Base-by-base conservation (phyloP, 1,139 yeast genomes). In the Pneumocystis jirovecii region DNA sequence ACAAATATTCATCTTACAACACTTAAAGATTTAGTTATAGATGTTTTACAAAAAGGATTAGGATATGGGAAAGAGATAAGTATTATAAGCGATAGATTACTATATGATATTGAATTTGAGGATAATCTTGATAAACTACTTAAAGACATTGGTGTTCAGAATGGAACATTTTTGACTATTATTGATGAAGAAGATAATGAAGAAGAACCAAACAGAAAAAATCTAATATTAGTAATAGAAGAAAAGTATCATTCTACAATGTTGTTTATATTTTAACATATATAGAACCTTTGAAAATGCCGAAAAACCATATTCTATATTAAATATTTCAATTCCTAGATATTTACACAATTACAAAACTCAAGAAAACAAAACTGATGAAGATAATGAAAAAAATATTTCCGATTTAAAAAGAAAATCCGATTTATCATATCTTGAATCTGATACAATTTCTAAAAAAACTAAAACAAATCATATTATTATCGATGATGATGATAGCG, bases 61-160 rank as follows among this genome's bases (percentile, higher is more conserved):
- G 79, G 78, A 0, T 89, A 84, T 73, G 80, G 81, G 4, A 88
- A 85, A 31, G 96, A 86, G 66, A 77, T 89, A 1, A 79, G 87
- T 5, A 78, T 93, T 0, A 82, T 87, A 57, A 79, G 85, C 31
- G 83, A 85, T 45, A 82, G 81, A 69, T 79, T 93, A 68, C 76
- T 95, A 12, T 89, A 89, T 72, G 98, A 95, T 75, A 80, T 80
- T 64, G 99, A 95, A 72, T 89, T 89, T 74, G 96, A 89, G 65
- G 97, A 91, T 72, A 86, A 91, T 71, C 71, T 80, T 10, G 78
- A 77, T 0, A 79, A 77, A 61, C 74, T 79, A 0, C 75, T 93
- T 31, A 68, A 70, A 0, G 83, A 82, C 1, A 75, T 93, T 31
- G 87, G 86, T 5, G 77, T 91, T 42, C 72, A 71, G 8, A 77